Conservation (phyloP, 169 alveolate genomes). For the Plasmodium blacklocki region DNA sequence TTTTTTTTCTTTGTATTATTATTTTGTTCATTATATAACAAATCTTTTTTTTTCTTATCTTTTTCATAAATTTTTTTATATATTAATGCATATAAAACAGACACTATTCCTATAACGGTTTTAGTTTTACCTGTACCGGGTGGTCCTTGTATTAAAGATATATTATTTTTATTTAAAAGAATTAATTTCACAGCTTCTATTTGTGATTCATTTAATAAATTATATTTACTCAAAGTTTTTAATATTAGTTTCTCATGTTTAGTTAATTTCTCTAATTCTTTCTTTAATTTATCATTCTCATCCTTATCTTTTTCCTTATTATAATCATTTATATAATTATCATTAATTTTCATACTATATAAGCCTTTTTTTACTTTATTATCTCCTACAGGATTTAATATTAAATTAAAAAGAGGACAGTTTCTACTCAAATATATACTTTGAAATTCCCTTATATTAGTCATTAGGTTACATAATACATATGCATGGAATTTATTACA, state of each 20-base stretch:
- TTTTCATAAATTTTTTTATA: conserved; percentile 8
- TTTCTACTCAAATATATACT: conserved; percentile 44
- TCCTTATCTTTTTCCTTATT: not conserved
- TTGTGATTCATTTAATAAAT: conserved; percentile 61
- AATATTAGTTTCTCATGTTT: conserved; percentile 32
- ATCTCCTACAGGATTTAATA: conserved; percentile 35
- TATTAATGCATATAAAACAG: conserved; percentile 39
- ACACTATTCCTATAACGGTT: conserved; percentile 93
- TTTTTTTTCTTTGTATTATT: conserved; percentile 71
- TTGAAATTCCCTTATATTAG: conserved; percentile 74
- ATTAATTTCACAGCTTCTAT: conserved; percentile 72
- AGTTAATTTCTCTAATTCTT: conserved; percentile 12
- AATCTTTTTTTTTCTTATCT: conserved; percentile 39
- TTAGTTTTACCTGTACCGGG: conserved; percentile 99
- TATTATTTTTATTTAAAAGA: conserved; percentile 59
- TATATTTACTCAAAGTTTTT: conserved; percentile 13
- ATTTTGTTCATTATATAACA: conserved; percentile 33
- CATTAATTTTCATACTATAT: not conserved
- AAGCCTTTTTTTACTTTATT: not conserved
- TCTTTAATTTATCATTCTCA: conserved; percentile 2
- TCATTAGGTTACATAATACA: conserved; percentile 59
- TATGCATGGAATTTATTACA: conserved; percentile 54
- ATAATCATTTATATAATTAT: not conserved
- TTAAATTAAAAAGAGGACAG: conserved; percentile 33
- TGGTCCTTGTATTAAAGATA: conserved; percentile 96